These are phyloP conservation scores for Ceratobasidium sp. DNA, from an alignment of 1,284 basidiomycete species.

Conservation along the genomic window DNA sequence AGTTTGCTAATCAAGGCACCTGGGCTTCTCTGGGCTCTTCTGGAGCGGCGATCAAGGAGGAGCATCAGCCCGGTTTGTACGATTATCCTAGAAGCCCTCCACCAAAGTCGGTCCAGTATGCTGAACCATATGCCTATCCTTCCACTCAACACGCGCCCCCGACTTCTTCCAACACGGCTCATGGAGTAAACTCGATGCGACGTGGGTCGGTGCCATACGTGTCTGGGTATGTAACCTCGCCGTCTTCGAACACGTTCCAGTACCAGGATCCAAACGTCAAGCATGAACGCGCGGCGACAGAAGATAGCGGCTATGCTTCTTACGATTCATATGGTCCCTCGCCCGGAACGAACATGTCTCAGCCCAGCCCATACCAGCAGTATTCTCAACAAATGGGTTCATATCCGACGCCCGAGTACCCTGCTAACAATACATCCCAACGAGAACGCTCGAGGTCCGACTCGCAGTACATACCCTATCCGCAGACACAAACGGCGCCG, in stretches of 20 bases:
- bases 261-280: not conserved
- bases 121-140: not conserved
- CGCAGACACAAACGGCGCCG: not conserved
- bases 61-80: not conserved
- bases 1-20: not conserved
- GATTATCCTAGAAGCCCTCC: conserved; percentile 8
- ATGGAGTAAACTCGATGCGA: conserved; percentile 1
- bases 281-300: conserved; percentile 1
- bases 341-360: not conserved
- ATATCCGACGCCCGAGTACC: not conserved
- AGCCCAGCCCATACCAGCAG: not conserved
- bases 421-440: not conserved
- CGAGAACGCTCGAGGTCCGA: conserved; percentile 7
- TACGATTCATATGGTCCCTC: conserved; percentile 7
- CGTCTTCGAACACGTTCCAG: not conserved
- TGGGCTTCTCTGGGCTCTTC: conserved; percentile 21
- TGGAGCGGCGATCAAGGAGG: conserved; percentile 12
- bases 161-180: not conserved
- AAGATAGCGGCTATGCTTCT: conserved; percentile 10
- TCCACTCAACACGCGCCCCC: conserved; percentile 3
- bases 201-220: conserved; percentile 11
- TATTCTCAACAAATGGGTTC: not conserved
- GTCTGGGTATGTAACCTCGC: not conserved
- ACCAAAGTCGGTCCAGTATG: not conserved
- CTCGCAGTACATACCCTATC: not conserved